These are phyloP conservation scores for Naganishia vishniacii DNA, from an alignment of 768 basidiomycete genomes.

Conservation along the genomic window DNA sequence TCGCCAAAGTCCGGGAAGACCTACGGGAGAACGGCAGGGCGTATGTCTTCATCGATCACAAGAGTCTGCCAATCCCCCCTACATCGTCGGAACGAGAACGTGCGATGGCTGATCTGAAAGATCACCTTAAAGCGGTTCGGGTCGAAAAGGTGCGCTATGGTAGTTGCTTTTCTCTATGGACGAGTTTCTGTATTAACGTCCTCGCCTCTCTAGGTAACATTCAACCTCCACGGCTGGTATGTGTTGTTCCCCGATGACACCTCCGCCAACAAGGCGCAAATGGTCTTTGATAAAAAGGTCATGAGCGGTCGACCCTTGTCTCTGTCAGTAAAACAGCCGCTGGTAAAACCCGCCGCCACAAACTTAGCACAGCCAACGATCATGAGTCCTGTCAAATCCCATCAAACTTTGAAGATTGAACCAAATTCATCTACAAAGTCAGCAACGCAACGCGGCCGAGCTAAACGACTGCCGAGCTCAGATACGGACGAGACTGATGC, in stretches of 20 bases:
- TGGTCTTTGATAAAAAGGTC: conserved; percentile 54
- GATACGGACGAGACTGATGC: too few species aligned
- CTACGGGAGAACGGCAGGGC: conserved; percentile 35
- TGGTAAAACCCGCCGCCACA: not conserved
- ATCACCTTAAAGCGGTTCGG: conserved; percentile 55
- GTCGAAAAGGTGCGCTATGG: not conserved
- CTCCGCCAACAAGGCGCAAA: conserved; percentile 62
- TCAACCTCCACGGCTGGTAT: conserved; percentile 69
- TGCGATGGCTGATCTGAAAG: conserved; percentile 61
- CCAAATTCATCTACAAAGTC: not conserved
- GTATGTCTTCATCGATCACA: conserved; percentile 37
- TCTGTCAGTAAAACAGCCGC: not conserved
- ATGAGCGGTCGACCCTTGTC: conserved; percentile 31
- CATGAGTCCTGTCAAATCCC: not conserved
- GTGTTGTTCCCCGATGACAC: conserved; percentile 66
- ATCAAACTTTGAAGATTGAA: not conserved
- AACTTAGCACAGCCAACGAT: not conserved
- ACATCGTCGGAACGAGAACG: not conserved
- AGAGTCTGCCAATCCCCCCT: conserved; percentile 23
- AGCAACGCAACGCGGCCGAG: not conserved
- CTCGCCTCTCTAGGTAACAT: conserved; percentile 57
- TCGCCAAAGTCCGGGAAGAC: conserved; percentile 14
- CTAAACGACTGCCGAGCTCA: not conserved
- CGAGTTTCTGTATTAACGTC: conserved; percentile 21
- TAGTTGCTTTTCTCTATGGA: too few species aligned